phyloP scores from a whole-genome alignment of 2,329 filamentous ascomycete genomes.

The Colletotrichum lentis region DNA sequence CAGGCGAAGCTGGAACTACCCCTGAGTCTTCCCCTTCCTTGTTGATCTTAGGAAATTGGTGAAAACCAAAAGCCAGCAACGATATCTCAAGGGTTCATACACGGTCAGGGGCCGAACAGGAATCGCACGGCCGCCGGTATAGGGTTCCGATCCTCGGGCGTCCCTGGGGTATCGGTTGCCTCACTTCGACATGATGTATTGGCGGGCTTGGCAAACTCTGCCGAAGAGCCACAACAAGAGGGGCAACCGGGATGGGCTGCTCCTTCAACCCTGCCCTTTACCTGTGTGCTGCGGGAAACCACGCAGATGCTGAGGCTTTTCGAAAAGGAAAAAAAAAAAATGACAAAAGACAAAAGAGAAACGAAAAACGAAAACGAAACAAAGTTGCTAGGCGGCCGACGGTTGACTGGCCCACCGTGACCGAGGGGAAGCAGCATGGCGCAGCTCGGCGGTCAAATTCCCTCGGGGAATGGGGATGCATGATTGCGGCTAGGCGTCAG shows the following conservation, averaged over 20 bases:
- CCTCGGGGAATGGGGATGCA: not conserved
- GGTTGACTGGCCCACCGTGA: not conserved
- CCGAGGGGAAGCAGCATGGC: constrained; percentile 1
- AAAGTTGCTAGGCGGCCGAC: not conserved
- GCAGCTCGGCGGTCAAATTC: not conserved
- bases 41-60: not conserved
- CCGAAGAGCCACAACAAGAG: not conserved
- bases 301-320: not conserved
- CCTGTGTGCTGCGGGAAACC: not conserved
- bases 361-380: not conserved
- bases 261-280: not conserved
- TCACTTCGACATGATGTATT: not conserved
- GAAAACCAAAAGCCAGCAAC: not conserved
- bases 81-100: no score
- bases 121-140: not conserved
- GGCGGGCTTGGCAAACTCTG: not conserved
- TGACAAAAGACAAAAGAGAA: no score
- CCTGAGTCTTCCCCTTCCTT: not conserved
- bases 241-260: not conserved
- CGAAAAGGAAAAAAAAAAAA: not conserved
- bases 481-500: constrained; percentile 12
- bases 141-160: not conserved
- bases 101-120: not conserved
- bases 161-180: not conserved
- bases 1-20: not conserved